Base-by-base conservation (phyloP, 139 green algal genomes). In the Spirogloea muscicola region DNA sequence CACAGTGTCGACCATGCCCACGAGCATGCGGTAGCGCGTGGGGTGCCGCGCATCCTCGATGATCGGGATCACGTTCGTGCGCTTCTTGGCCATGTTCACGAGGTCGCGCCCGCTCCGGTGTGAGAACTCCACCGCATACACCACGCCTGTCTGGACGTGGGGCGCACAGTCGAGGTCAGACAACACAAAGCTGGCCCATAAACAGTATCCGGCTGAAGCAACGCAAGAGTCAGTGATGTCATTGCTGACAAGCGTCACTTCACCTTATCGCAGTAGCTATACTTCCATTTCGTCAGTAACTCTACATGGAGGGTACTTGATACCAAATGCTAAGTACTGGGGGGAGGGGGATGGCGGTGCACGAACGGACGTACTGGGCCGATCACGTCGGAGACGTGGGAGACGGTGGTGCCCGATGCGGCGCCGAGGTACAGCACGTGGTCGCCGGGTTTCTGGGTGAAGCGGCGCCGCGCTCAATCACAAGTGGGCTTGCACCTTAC, bases 81-180 rank as follows among this genome's bases (percentile, higher is more conserved):
- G 87, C 89, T 98, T 96, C 90, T 99, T 99, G 41, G 94, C 95
- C 95, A 99, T 99, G 91, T 98, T 98, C 21, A 98, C 92, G 33
- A 99, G 84, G 82, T 99, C 95, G 69, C 95, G 87, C 3, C 95
- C 95, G 65, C 77, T 87, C 68, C 95, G 87, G 84, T 98, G 95
- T 2, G 90, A 96, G 79, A 99, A 99, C 90, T 99, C 95, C 1
- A 99, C 95, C 4, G 95, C 95, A 76, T 98, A 99, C 0, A 99
- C 95, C 2, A 89, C 82, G 39, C 95, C 95, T 44, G 75, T 82
- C 75, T 82, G 75, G 16, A 44, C 10, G 13, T 25, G 43, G 43
- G 10, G 43, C 9, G 1, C 7, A 9, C 3, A 9, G 31, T 64
- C 21, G 38, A 18, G 1, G 57, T 44, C 18, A 10, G 57, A 64